phyloP scores from a whole-genome alignment of 805 yeast species.

The Candida maris region DNA sequence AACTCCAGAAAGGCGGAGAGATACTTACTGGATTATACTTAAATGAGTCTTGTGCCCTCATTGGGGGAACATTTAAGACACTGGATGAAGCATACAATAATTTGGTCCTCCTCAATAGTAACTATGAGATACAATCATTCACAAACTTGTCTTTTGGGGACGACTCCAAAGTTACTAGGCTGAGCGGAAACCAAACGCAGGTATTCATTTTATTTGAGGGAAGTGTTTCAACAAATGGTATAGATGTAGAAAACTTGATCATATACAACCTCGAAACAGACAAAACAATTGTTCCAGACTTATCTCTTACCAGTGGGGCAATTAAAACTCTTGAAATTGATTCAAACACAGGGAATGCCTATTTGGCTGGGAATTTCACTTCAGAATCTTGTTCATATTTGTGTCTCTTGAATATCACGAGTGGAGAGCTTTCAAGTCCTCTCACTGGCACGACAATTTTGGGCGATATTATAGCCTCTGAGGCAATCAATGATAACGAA shows the following conservation, averaged over 20 bases:
- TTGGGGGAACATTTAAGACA: slow-evolving; percentile 58
- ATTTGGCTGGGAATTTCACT: slow-evolving; percentile 73
- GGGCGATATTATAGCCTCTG: slow-evolving; percentile 56
- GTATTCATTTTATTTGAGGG: slow-evolving; percentile 48
- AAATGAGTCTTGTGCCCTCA: slow-evolving; percentile 47
- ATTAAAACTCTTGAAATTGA: slow-evolving; percentile 41
- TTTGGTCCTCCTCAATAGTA: slow-evolving; percentile 19
- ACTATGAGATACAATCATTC: slow-evolving; percentile 6
- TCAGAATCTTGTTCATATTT: slow-evolving; percentile 49
- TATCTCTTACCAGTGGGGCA: slow-evolving; percentile 32
- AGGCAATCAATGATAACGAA: slow-evolving; percentile 37
- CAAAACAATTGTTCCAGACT: slow-evolving; percentile 38
- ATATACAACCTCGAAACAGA: slow-evolving; percentile 46
- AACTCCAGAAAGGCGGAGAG: slow-evolving; percentile 9
- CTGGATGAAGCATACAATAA: slow-evolving; percentile 13
- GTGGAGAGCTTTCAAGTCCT: slow-evolving; percentile 52
- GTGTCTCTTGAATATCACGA: slow-evolving; percentile 59
- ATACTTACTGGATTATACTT: slow-evolving; percentile 37
- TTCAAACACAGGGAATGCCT: slow-evolving; percentile 41
- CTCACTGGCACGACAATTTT: slow-evolving; percentile 25
- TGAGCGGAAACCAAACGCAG: slow-evolving; percentile 36
- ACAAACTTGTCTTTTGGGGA: slow-evolving; percentile 18
- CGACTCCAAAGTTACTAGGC: slow-evolving; percentile 18
- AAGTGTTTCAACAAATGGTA: slow-evolving; percentile 22
- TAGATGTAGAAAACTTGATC: slow-evolving; percentile 41